Conservation (phyloP, 441 rosid genomes). For the Jatropha podagrica region DNA sequence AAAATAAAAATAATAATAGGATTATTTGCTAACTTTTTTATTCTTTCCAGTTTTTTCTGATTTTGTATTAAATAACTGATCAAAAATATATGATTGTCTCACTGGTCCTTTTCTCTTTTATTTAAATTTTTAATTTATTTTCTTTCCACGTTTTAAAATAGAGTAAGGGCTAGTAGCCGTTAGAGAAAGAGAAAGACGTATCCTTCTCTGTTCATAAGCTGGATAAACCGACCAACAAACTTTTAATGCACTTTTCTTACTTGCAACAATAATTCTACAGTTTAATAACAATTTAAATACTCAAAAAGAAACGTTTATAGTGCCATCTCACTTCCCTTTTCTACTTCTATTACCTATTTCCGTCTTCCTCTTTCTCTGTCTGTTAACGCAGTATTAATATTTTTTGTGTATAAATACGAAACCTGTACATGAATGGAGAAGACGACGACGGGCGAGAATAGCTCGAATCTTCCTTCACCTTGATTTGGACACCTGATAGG, state of each 20-base stretch:
- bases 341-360: background rate
- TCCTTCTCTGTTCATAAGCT: background rate
- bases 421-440: background rate
- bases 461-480: background rate
- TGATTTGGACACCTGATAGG: background rate
- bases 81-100: too few relatives aligned
- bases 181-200: background rate
- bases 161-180: background rate
- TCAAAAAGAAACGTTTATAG: background rate
- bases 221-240: background rate
- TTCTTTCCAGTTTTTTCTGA: too few relatives aligned
- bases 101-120: too few relatives aligned
- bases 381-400: background rate
- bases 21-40: too few relatives aligned
- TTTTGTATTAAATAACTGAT: too few relatives aligned
- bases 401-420: too few relatives aligned
- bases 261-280: background rate
- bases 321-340: too few relatives aligned
- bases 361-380: background rate
- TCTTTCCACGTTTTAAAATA: too few relatives aligned
- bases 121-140: too few relatives aligned
- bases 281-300: background rate
- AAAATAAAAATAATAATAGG: too few relatives aligned
- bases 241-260: background rate
- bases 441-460: background rate